Percentiles rank a stretch among this genome's conserved stretches.
Conservation (phyloP, 78 protist genomes). For the Dictyostelium capitatum region DNA sequence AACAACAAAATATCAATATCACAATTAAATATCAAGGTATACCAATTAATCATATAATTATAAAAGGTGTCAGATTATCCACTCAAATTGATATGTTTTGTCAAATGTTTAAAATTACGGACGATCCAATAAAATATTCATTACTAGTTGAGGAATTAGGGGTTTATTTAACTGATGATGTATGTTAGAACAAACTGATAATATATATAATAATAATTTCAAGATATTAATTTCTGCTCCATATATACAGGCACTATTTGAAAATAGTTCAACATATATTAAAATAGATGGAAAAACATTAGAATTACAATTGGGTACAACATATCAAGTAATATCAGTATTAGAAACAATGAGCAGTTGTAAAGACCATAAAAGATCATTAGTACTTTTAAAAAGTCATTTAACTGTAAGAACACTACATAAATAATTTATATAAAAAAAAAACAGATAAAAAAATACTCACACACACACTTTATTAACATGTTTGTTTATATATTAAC, state of each 20-base stretch:
- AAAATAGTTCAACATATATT: constrained; percentile 5
- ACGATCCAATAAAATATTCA: constrained; percentile 30
- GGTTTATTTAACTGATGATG: constrained; percentile 44
- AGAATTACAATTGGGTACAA: constrained; percentile 47
- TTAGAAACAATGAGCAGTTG: constrained; percentile 30
- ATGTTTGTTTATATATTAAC: neutral
- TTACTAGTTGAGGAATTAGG: constrained; percentile 23
- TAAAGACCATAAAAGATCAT: constrained; percentile 25
- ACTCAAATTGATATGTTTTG: constrained; percentile 59
- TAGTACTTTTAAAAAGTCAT: constrained; percentile 45
- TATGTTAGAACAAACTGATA: too few relatives aligned
- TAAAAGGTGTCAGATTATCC: constrained; percentile 33
- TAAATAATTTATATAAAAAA: neutral
- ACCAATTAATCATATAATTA: constrained; percentile 3
- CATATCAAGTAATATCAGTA: constrained; percentile 42
- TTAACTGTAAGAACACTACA: constrained; percentile 3
- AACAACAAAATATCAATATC: neutral
- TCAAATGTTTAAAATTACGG: constrained; percentile 51
- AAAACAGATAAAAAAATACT: neutral
- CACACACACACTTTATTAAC: neutral
- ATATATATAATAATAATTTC: neutral
- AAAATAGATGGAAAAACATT: neutral
- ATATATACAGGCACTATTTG: neutral
- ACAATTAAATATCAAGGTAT: neutral
- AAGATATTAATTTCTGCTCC: neutral